Evolutionary conservation across 1,139 yeast genomes (phyloP), one percentile per base, ranked within the genome.

Genomic region (Pichia inconspicua): DNA sequence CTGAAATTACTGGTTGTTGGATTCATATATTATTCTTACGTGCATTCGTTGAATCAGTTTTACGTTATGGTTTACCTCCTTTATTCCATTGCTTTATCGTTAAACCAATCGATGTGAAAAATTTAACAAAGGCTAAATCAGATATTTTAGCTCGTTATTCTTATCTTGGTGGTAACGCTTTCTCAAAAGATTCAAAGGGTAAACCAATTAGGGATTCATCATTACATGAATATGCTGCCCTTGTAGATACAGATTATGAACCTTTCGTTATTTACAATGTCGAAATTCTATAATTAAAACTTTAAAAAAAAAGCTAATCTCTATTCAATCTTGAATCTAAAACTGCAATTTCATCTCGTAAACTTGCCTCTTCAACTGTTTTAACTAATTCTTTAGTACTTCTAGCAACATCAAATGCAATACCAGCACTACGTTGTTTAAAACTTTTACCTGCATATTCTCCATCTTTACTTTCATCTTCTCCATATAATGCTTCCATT

Each of bases 61-160:
- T 92, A 63, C 83, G 98, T 66, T 92, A 92, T 66, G 99, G 99
- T 1, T 77, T 92, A 54, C 98, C 98, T 37, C 97, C 98, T 39
- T 84, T 84, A 63, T 92, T 92, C 65, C 78, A 81, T 62, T 80
- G 85, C 50, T 80, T 69, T 56, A 68, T 82, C 46, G 66, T 84
- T 50, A 73, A 77, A 56, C 67, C 77, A 49, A 60, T 73, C 59
- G 47, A 51, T 28, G 63, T 70, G 56, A 72, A 77, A 61, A 64
- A 66, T 46, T 58, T 79, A 39, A 71, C 71, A 42, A 79, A 75
- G 64, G 81, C 88, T 41, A 88, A 84, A 66, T 71, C 76, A 54
- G 84, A 82, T 55, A 72, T 90, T 54, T 68, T 84, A 44, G 74
- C 73, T 43, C 82, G 87, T 65, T 92, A 84, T 63, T 95, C 95